These are phyloP conservation scores for Calycina marina DNA, from an alignment of 2,329 filamentous ascomycete genomes.

Conservation along the genomic window DNA sequence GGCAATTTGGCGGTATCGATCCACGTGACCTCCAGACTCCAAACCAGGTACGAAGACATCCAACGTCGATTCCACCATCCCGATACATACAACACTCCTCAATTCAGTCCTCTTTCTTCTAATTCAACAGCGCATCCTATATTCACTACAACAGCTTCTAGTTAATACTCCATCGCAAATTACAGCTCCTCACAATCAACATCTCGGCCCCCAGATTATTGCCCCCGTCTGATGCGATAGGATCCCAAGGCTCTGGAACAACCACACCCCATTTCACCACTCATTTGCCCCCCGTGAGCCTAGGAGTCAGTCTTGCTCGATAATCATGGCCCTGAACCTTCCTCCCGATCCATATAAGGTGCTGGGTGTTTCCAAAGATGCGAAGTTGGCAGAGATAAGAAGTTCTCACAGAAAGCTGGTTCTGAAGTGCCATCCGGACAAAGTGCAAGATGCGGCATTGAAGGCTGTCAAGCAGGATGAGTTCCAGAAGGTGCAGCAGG, in stretches of 20 bases:
- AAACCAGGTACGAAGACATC: too few relatives aligned
- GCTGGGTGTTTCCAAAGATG: conserved; percentile 60
- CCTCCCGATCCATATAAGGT: conserved; percentile 59
- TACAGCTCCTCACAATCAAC: too few relatives aligned
- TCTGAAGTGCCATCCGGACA: conserved; percentile 82
- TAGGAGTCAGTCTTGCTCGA: not conserved
- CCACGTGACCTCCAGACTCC: too few relatives aligned
- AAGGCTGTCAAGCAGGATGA: conserved; percentile 71
- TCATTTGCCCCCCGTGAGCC: not conserved
- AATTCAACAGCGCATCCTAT: too few relatives aligned
- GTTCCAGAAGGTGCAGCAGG: conserved; percentile 84
- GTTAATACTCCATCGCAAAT: too few relatives aligned
- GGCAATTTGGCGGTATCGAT: too few relatives aligned
- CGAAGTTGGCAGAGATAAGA: conserved; percentile 57
- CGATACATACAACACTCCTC: too few relatives aligned
- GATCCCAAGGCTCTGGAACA: not conserved
- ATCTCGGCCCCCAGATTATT: not conserved
- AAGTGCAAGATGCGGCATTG: conserved; percentile 52
- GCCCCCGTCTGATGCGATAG: not conserved
- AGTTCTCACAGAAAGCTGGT: conserved; percentile 73
- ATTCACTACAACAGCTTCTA: too few relatives aligned
- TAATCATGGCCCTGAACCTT: not conserved
- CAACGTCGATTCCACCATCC: too few relatives aligned
- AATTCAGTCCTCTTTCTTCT: too few relatives aligned
- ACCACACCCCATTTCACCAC: not conserved